These are phyloP conservation scores for Epichloe typhina DNA, from an alignment of 2,329 filamentous ascomycete species.

Conservation along the genomic window DNA sequence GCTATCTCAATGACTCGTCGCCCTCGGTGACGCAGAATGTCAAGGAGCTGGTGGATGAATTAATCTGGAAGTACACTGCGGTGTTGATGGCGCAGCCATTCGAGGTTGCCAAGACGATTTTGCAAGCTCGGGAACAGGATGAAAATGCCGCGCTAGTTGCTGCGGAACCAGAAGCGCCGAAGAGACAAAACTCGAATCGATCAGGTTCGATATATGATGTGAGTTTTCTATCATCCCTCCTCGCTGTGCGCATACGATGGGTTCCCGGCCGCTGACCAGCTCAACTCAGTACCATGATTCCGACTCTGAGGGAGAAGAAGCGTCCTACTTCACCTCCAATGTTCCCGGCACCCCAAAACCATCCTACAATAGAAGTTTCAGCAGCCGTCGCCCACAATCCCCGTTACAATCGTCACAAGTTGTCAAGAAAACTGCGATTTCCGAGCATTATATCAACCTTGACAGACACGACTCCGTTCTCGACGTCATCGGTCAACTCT, in stretches of 20 bases:
- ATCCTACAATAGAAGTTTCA: conserved; percentile 20
- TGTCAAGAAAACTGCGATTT: conserved; percentile 18
- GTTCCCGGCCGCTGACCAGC: not conserved
- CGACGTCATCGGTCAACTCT: conserved; percentile 76
- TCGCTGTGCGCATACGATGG: not conserved
- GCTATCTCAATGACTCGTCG: conserved; percentile 66
- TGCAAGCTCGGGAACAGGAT: conserved; percentile 60
- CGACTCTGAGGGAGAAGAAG: conserved; percentile 64
- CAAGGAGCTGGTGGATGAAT: conserved; percentile 67
- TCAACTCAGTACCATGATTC: conserved; percentile 32
- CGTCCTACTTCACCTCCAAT: conserved; percentile 69
- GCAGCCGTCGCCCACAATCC: conserved; percentile 18
- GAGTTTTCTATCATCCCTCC: conserved; percentile 5
- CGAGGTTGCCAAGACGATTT: conserved; percentile 86
- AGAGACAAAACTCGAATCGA: conserved; percentile 19
- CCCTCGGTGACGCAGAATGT: conserved; percentile 62
- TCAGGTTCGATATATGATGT: conserved; percentile 24
- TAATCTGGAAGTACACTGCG: conserved; percentile 83
- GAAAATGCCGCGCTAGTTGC: conserved; percentile 23
- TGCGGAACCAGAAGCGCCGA: conserved; percentile 12
- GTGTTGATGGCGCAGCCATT: conserved; percentile 89
- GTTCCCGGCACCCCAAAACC: conserved; percentile 41
- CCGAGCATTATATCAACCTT: conserved; percentile 52
- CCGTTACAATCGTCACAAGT: conserved; percentile 13
- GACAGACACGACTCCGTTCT: conserved; percentile 68